These are phyloP conservation scores for Exophiala viscosa DNA, from an alignment of 2,329 filamentous ascomycete species.

Conservation along the genomic window DNA sequence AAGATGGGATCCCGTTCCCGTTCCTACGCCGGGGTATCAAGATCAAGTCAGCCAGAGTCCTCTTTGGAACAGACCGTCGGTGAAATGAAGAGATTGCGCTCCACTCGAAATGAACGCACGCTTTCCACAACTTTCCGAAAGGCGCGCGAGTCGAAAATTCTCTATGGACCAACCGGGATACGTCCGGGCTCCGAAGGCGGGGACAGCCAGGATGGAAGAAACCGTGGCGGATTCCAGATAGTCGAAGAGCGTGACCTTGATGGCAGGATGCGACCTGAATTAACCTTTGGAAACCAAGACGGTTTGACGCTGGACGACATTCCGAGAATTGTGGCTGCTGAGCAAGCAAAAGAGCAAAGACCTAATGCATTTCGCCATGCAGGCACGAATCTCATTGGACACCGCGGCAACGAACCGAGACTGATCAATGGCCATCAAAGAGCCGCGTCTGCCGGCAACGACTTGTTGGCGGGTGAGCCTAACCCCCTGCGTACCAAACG, in stretches of 20 bases:
- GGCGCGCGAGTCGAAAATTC: constrained; percentile 83
- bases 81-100: constrained; percentile 86
- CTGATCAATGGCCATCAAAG: constrained; percentile 67
- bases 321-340: constrained; percentile 88
- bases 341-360: constrained; percentile 87
- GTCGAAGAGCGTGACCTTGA: constrained; percentile 72
- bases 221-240: constrained; percentile 59
- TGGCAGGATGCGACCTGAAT: constrained; percentile 67
- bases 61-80: constrained; percentile 95
- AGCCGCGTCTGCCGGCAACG: constrained; percentile 57
- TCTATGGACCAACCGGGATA: constrained; percentile 76
- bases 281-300: constrained; percentile 86
- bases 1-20: constrained; percentile 68
- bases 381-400: constrained; percentile 63
- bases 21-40: constrained; percentile 63
- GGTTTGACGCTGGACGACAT: constrained; percentile 94
- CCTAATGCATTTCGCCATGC: constrained; percentile 75
- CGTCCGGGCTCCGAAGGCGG: constrained; percentile 70
- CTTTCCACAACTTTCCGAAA: constrained; percentile 89
- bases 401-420: constrained; percentile 53
- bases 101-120: constrained; percentile 90
- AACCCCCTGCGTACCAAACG: constrained; percentile 62
- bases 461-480: constrained; percentile 47
- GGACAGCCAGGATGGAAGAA: constrained; percentile 49
- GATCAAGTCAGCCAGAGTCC: constrained; percentile 56